Base-by-base conservation (phyloP, 2,329 filamentous ascomycete species). In the Fusarium incarnatum region DNA sequence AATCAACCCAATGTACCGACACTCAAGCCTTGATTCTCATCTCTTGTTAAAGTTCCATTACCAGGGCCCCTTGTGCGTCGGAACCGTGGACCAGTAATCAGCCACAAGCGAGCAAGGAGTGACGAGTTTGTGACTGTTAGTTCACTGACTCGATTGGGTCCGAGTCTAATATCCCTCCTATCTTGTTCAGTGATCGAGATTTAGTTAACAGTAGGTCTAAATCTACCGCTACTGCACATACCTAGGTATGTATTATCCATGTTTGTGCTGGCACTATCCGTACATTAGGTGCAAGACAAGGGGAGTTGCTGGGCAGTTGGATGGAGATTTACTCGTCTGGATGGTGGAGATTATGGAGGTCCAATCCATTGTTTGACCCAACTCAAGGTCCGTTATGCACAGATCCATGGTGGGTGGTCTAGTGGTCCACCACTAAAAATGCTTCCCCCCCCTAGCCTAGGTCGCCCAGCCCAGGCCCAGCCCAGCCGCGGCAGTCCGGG, bases 151-250 rank as follows among this genome's bases (percentile, higher is more conserved):
- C 70, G 60, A 75, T 75, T 73, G 66, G 73, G 34, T 37, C 28
- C 28, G 28, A 28, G 28, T 13, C 34, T n/a, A 11, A n/a, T 37
- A n/a, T 37, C 18, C 34, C 34, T 37, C 34, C 34, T 22, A 18
- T 32, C 12, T 27, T 41, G 37, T 67, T 60, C 67, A 56, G 52
- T 69, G 60, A 75, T 75, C 71, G 59, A 73, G 73, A 75, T 75
- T 69, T 63, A n/a, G 18, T 32, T 16, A 3, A 32, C 18, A 37
- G 34, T n/a, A 27, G 27, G 25, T 34, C 22, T 41, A 53, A 59
- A 61, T 63, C 52, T 57, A 49, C 50, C 34, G 34, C 34, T 37
- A 37, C 34, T 37, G 18, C 11, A 37, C 50, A 57, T 30, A 13
- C 12, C 28, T 30, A 28, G 28, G 28, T 28, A 30, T 30, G 28